Percentiles rank a stretch among this genome's conserved stretches.
These are phyloP conservation scores for Isoetes engelmannii DNA, from an alignment of 83 land plant genomes.

Conservation along the genomic window DNA sequence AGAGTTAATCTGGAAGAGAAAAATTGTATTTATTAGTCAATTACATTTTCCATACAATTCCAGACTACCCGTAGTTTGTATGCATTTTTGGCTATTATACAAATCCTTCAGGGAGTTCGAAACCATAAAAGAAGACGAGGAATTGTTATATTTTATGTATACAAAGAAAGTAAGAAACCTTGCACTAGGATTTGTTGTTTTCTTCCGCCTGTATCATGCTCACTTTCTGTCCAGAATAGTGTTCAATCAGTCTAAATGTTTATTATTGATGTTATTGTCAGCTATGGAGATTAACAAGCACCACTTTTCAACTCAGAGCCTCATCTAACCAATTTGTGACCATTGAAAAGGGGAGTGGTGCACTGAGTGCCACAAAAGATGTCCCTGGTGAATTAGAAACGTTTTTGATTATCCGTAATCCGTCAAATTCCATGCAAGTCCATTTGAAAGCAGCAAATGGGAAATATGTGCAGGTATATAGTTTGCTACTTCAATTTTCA, in stretches of 20 bases:
- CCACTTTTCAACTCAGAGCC: constrained; percentile 49
- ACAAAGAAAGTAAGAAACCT: too few relatives aligned
- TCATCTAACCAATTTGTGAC: constrained; percentile 52
- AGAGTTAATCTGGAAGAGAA: too few relatives aligned
- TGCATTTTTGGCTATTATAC: too few relatives aligned
- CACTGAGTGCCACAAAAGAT: constrained; percentile 40
- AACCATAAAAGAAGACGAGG: too few relatives aligned
- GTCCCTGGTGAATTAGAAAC: constrained; percentile 42
- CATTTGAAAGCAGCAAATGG: constrained; percentile 56
- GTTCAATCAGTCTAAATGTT: not conserved
- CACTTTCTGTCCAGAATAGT: not conserved
- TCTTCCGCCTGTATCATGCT: not conserved
- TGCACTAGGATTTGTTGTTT: not conserved
- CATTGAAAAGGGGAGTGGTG: constrained; percentile 24
- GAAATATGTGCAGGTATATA: constrained; percentile 48
- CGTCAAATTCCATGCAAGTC: constrained; percentile 24
- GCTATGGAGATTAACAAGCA: constrained; percentile 62
- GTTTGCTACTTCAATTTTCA: not conserved
- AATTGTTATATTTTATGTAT: too few relatives aligned
- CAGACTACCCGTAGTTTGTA: too few relatives aligned
- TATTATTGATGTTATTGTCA: constrained; percentile 8
- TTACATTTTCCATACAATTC: too few relatives aligned
- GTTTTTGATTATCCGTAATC: constrained; percentile 48
- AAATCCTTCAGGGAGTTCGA: too few relatives aligned
- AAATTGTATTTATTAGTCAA: too few relatives aligned